Evolutionary conservation across 2,329 filamentous ascomycete species (phyloP).

Genomic region (Beauveria asiatica): DNA sequence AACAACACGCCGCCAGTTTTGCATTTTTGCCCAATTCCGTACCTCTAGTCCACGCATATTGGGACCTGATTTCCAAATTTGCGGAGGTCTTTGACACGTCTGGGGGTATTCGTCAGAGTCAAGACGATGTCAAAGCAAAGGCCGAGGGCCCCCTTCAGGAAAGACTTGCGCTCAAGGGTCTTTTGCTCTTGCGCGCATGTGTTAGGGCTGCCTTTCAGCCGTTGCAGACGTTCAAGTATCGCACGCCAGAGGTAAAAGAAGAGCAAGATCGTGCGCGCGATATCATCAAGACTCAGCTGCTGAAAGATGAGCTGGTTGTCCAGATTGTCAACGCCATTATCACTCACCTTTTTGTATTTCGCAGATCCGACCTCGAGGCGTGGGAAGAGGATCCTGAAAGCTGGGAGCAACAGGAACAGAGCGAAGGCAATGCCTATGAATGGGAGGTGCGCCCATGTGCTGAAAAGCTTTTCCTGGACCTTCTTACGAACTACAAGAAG

Average conservation of each 20-base stretch:
- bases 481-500: conserved; percentile 81
- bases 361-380: conserved; percentile 72
- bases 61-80: conserved; percentile 70
- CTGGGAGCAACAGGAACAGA: conserved; percentile 88
- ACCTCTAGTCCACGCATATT: conserved; percentile 72
- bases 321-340: conserved; percentile 80
- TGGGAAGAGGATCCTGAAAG: conserved; percentile 95
- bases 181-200: conserved; percentile 75
- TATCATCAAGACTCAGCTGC: conserved; percentile 62
- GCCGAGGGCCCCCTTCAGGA: conserved; percentile 60
- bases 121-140: conserved; percentile 37
- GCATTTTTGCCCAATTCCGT: conserved; percentile 72
- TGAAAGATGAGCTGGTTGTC: conserved; percentile 68
- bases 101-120: conserved; percentile 40
- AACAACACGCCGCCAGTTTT: conserved; percentile 72
- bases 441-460: conserved; percentile 88
- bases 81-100: conserved; percentile 63
- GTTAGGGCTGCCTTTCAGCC: conserved; percentile 79
- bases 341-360: conserved; percentile 80
- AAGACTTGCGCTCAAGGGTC: conserved; percentile 71
- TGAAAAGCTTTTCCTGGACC: conserved; percentile 86
- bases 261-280: conserved; percentile 64
- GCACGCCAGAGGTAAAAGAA: conserved; percentile 62
- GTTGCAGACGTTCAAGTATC: conserved; percentile 74
- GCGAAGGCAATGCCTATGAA: conserved; percentile 77